Evolutionary conservation across 352 stramenopile genomes (phyloP).

Genomic region (Phytophthora syringae): DNA sequence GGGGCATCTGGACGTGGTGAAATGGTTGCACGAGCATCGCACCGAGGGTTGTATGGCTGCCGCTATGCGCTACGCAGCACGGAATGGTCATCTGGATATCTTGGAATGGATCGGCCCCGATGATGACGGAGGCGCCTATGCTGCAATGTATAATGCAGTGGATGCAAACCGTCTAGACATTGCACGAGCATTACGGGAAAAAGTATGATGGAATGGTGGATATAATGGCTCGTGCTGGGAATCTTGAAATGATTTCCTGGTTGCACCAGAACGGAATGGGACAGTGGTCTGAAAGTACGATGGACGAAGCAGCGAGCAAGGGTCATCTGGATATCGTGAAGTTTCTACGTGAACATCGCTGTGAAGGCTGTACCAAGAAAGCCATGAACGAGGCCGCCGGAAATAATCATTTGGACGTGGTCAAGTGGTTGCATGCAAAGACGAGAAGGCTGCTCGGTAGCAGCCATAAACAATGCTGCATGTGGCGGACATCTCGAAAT

Average conservation of each 20-base stretch:
- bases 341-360: background rate
- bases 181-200: background rate
- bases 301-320: background rate
- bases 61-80: background rate
- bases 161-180: background rate
- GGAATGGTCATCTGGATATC: background rate
- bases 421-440: conserved; percentile 14
- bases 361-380: background rate
- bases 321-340: conserved; percentile 6
- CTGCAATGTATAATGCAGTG: background rate
- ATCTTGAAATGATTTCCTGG: background rate
- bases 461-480: conserved; percentile 4
- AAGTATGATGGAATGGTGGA: background rate
- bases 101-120: conserved; percentile 4
- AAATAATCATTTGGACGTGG: background rate
- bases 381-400: background rate
- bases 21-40: no score
- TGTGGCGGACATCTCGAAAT: conserved; percentile 6
- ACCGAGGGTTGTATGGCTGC: background rate
- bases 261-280: background rate
- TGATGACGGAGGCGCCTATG: background rate
- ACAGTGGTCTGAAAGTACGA: background rate
- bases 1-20: background rate
- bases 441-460: background rate
- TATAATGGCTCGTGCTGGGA: background rate